Percentiles rank a stretch among this genome's conserved stretches.
Evolutionary conservation across 371 early-diverging fungal genomes (phyloP).

Genomic region (Mucor saturninus): DNA sequence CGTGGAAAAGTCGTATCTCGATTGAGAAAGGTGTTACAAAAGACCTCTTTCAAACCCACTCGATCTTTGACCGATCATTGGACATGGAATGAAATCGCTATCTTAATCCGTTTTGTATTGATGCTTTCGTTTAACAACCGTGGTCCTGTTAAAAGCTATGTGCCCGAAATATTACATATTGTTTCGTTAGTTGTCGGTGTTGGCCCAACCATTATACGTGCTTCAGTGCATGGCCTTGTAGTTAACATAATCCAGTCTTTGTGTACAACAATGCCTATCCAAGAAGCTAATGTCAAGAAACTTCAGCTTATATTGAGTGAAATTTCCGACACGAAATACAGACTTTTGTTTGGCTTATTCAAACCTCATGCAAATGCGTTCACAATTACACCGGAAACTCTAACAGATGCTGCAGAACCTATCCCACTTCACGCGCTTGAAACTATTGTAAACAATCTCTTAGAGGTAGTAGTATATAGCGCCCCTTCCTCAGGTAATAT

Average conservation of each 20-base stretch:
- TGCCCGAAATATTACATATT: conserved; percentile 89
- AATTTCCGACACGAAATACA: conserved; percentile 78
- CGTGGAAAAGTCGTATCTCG: conserved; percentile 82
- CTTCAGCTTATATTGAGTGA: conserved; percentile 67
- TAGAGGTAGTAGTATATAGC: conserved; percentile 80
- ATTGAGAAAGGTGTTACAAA: conserved; percentile 73
- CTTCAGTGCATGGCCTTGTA: conserved; percentile 90
- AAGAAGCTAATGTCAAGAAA: conserved; percentile 64
- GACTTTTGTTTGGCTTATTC: conserved; percentile 80
- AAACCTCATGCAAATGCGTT: conserved; percentile 76
- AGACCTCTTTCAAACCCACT: conserved; percentile 79
- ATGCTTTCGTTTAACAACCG: conserved; percentile 91
- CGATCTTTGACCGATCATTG: conserved; percentile 78
- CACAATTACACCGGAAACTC: conserved; percentile 65
- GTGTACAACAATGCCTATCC: conserved; percentile 76
- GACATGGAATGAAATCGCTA: conserved; percentile 89
- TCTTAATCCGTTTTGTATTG: conserved; percentile 83
- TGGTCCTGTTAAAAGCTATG: conserved; percentile 71
- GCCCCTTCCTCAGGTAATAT: conserved; percentile 72
- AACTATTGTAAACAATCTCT: conserved; percentile 76
- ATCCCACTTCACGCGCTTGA: conserved; percentile 79
- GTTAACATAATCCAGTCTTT: conserved; percentile 90
- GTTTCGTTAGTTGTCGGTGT: conserved; percentile 83
- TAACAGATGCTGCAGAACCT: conserved; percentile 70
- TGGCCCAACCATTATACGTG: conserved; percentile 83